A percentile compares a stretch with the other conserved stretches of the same genome.
Evolutionary conservation across 495 filamentous ascomycete species (phyloP).

Genomic region (Friedmanniomyces simplex): DNA sequence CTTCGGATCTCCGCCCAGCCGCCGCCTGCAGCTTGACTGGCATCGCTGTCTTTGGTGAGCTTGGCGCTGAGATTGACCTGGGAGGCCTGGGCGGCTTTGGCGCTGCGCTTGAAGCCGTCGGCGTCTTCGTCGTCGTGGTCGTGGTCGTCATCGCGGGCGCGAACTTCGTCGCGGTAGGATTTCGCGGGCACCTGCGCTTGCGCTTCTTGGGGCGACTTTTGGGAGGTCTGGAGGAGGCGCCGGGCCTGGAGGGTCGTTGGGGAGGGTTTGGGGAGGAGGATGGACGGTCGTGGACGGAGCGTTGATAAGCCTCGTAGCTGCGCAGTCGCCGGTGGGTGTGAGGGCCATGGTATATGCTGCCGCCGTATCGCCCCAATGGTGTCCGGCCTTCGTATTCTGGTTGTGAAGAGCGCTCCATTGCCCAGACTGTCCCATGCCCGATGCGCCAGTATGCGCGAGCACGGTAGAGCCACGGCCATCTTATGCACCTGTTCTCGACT

Average conservation of each 20-base stretch:
- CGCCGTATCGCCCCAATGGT: neutral
- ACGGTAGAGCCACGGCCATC: slow-evolving; percentile 16
- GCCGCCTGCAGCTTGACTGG: slow-evolving; percentile 47
- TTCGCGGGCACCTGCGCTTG: neutral
- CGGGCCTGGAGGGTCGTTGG: neutral
- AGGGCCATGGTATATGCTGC: neutral
- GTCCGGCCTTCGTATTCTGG: slow-evolving; percentile 18
- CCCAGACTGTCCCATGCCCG: slow-evolving; percentile 29
- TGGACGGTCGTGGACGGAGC: neutral
- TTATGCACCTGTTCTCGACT: neutral
- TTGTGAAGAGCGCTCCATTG: slow-evolving; percentile 29
- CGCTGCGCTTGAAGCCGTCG: slow-evolving; percentile 54
- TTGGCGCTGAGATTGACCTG: slow-evolving; percentile 82
- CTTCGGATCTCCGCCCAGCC: slow-evolving; percentile 66
- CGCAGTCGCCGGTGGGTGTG: neutral
- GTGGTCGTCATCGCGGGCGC: slow-evolving; percentile 27
- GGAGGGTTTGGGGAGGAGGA: neutral
- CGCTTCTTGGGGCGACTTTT: neutral
- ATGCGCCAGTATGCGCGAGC: slow-evolving; percentile 18
- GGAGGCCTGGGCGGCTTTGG: slow-evolving; percentile 77
- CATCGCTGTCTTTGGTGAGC: slow-evolving; percentile 65
- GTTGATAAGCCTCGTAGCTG: slow-evolving; percentile 3
- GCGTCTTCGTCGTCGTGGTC: slow-evolving; percentile 41
- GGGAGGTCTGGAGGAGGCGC: slow-evolving; percentile 8
- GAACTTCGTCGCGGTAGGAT: slow-evolving; percentile 20